A percentile compares a stretch with the other conserved stretches of the same genome.
Evolutionary conservation across 192 early-diverging fungal species (phyloP).

Genomic region (Backusella tarrabulga): DNA sequence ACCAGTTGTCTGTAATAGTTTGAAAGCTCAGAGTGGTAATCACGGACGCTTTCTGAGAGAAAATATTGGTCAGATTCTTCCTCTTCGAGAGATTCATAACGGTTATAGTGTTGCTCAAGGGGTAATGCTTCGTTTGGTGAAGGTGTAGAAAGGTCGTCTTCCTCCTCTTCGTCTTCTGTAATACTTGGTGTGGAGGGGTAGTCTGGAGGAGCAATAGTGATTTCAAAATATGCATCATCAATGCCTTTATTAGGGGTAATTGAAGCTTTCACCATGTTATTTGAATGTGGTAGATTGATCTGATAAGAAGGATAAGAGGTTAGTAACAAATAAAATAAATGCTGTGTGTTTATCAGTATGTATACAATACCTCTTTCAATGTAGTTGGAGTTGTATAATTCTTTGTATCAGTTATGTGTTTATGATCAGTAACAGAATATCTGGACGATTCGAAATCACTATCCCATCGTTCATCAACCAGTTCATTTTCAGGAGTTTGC

Average conservation of each 20-base stretch:
- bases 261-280: neutral
- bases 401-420: neutral
- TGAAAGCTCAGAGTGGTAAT: neutral
- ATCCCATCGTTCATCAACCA: neutral
- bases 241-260: neutral
- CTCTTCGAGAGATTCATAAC: neutral
- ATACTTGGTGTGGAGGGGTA: neutral
- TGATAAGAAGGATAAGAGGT: neutral
- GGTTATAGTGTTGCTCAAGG: neutral
- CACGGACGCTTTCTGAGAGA: neutral
- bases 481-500: neutral
- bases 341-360: neutral
- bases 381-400: neutral
- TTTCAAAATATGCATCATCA: neutral
- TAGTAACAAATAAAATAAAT: constrained; percentile 1
- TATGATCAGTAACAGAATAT: neutral
- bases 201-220: neutral
- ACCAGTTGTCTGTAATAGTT: neutral
- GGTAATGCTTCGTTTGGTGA: neutral
- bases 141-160: neutral
- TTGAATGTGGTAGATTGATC: neutral
- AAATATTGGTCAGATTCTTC: neutral
- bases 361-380: neutral
- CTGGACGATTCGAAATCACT: neutral
- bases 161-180: neutral